Conservation (phyloP, 495 filamentous ascomycete genomes). For the Alectoria sarmentosa region DNA sequence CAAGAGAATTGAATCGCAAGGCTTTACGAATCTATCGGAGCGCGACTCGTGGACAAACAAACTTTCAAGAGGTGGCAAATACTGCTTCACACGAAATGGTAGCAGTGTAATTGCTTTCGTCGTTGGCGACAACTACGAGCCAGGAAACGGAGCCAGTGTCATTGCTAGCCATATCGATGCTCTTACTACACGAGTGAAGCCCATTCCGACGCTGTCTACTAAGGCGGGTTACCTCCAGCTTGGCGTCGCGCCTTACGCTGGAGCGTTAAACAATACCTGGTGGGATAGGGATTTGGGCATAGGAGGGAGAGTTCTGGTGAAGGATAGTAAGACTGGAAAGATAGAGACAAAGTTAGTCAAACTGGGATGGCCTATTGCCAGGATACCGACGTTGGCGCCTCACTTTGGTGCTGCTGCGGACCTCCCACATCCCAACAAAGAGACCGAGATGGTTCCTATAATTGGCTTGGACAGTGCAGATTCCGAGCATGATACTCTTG, state of each 20-base stretch:
- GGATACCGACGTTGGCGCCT: constrained; percentile 86
- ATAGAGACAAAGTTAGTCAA: constrained; percentile 78
- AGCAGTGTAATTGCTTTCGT: constrained; percentile 83
- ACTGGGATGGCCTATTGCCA: constrained; percentile 86
- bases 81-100: constrained; percentile 80
- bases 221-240: constrained; percentile 84
- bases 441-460: constrained; percentile 92
- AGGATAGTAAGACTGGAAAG: constrained; percentile 64
- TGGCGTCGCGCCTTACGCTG: constrained; percentile 88
- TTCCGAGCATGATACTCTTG: constrained; percentile 28
- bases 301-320: constrained; percentile 80
- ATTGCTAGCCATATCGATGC: constrained; percentile 92
- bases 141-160: constrained; percentile 74
- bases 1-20: constrained; percentile 58
- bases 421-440: constrained; percentile 70
- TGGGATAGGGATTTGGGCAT: constrained; percentile 92
- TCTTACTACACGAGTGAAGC: constrained; percentile 82
- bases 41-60: constrained; percentile 71
- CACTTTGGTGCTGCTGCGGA: constrained; percentile 78
- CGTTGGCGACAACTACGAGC: constrained; percentile 71
- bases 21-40: constrained; percentile 72
- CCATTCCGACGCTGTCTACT: constrained; percentile 69
- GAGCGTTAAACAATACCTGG: constrained; percentile 78
- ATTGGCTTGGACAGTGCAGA: constrained; percentile 79
- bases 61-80: constrained; percentile 74